Evolutionary conservation across 139 green algal genomes (phyloP), one percentile per base, ranked within the genome.

Genomic region (Chlamydomonas incerta): DNA sequence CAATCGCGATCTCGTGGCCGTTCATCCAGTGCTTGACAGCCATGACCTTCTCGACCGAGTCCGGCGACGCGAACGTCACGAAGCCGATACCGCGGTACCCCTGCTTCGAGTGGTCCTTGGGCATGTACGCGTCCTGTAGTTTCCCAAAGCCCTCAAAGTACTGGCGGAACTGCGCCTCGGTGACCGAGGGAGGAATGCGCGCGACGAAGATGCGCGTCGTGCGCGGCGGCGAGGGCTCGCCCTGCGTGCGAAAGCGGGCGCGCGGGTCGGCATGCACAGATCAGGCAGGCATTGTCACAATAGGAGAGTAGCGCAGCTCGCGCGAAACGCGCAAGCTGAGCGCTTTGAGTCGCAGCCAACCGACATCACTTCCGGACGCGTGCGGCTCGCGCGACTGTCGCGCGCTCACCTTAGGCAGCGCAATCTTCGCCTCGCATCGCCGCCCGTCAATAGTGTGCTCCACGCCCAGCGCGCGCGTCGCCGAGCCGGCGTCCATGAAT

Each of bases 91-190:
- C 96, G 29, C 96, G 84, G 90, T 96, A 95, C 21, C 89, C 92
- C 75, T 94, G 89, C 87, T 96, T 96, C 69, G 88, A 90, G 57
- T 95, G 91, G 79, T 98, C 95, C 74, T 93, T 94, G 6, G 96
- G 96, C 94, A 98, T 97, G 93, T 98, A 98, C 17, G 94, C 95
- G 71, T 98, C 96, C 82, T 96, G 92, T 72, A 98, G 91, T 41
- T 88, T 86, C 21, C 96, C 96, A 88, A 95, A 98, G 52, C 87
- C 88, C 87, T 97, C 95, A 89, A 97, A 98, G 89, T 98, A 96
- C n/a, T 83, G 65, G 11, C 94, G 76, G 84, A 98, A 97, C 85
- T 96, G 88, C 0, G 76, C 76, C 57, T 98, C 95, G 5, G 90
- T 93, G 0, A 98, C 95, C 0, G 90, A 91, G 9, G 92, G 88